Base-by-base conservation (phyloP, 179 eudicot species). In the Pouteria campechiana region DNA sequence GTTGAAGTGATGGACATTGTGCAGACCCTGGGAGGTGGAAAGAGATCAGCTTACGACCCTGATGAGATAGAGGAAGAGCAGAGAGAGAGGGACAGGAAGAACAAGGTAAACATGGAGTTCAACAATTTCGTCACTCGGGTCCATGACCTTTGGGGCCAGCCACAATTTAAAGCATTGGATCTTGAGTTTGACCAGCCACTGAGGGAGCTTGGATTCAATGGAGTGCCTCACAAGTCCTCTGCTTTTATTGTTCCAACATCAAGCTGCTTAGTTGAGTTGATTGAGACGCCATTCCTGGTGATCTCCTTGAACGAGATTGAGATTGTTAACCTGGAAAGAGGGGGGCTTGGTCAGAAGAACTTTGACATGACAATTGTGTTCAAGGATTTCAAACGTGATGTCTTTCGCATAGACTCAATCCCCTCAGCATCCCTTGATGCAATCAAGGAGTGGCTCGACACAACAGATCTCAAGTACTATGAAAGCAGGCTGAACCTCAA, bases 51-150 rank as follows among this genome's bases (percentile, higher is more conserved):
- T 4, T 86, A 82, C 57, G 96, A 86, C 52, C 93, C 93, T 2
- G 96, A 86, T 54, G 93, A 86, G 66, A 82, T 86, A 5, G 96
- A 86, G 65, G 96, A 86, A 58, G 96, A 86, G 44, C 96, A 86
- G 33, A 69, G 96, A 28, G 96, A 86, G 46, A 65, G 96, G 32
- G 83, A 82, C 3, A 58, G 96, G 37, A 82, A 79, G 54, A 86
- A 86, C 65, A 86, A 86, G 62, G 79, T 82, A 24, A 86, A 76
- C 55, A 69, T 76, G 80, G 89, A 70, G 25, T 86, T 82, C 41
- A 76, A 82, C 49, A 72, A 54, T 33, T 86, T 82, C 49, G 93
- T 79, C 44, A 82, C 68, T 43, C 70, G 96, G 56, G 93, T 82
- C 31, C 78, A 86, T 61, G 96, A 82, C 52, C 53, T 86, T 3